These are phyloP conservation scores for Aspergillus vadensis DNA, from an alignment of 2,329 filamentous ascomycete genomes.

Conservation along the genomic window DNA sequence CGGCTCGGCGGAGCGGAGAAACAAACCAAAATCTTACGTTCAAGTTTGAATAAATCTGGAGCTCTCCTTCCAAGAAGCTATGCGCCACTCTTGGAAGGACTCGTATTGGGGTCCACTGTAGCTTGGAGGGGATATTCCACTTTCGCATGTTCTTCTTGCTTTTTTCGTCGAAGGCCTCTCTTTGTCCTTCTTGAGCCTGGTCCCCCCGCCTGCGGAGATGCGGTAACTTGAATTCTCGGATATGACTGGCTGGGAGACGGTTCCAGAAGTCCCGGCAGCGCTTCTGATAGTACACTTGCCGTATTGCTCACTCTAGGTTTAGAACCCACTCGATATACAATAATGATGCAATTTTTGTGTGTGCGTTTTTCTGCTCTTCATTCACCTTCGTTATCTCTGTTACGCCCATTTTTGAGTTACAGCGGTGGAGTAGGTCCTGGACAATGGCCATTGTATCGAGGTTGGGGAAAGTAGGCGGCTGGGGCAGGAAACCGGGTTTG, in stretches of 20 bases:
- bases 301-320: slow-evolving; percentile 2
- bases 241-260: slow-evolving; percentile 1
- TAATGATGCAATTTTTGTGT: slow-evolving; percentile 1
- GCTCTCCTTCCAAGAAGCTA: not conserved
- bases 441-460: not conserved
- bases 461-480: not conserved
- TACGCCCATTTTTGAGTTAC: not conserved
- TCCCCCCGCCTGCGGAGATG: not conserved
- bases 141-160: not conserved
- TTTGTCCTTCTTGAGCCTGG: not conserved
- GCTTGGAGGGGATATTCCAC: not conserved
- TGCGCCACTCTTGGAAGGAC: slow-evolving; percentile 2
- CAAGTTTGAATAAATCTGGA: not conserved
- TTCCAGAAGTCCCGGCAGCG: slow-evolving; percentile 1
- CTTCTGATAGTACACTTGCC: not conserved
- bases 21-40: not conserved
- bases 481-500: not conserved
- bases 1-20: slow-evolving; percentile 26
- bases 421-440: slow-evolving; percentile 16
- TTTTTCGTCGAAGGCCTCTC: not conserved
- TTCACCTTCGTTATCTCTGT: not conserved
- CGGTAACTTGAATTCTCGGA: not conserved
- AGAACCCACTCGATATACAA: not conserved
- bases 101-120: not conserved
- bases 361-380: not conserved